Conservation (phyloP, 345 rosid species). For the Hypericum perforatum region DNA sequence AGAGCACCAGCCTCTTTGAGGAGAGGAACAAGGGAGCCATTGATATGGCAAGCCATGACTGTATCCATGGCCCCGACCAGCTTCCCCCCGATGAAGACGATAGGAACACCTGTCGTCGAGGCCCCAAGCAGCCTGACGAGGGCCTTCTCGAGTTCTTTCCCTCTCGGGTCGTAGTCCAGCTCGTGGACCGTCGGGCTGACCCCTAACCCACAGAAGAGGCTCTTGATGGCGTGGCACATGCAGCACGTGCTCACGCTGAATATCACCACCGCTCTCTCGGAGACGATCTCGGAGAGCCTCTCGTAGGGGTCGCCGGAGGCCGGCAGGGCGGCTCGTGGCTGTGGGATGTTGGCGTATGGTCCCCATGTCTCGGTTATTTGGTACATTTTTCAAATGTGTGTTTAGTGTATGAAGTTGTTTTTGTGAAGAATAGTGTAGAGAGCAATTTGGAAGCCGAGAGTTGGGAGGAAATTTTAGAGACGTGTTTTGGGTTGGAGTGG, state of each 20-base stretch:
- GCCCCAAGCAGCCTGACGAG: slow-evolving; percentile 50
- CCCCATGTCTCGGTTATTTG: too few species aligned
- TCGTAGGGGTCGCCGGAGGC: too few species aligned
- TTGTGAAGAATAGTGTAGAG: too few species aligned
- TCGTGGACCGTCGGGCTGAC: slow-evolving; percentile 51
- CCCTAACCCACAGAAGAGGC: slow-evolving; percentile 61
- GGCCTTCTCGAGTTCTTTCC: slow-evolving; percentile 70
- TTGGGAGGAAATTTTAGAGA: too few species aligned
- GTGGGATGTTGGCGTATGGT: too few species aligned
- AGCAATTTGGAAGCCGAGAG: too few species aligned
- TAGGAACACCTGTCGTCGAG: slow-evolving; percentile 44
- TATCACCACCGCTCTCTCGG: slow-evolving; percentile 67
- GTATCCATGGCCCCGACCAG: slow-evolving; percentile 70
- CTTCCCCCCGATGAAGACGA: slow-evolving; percentile 66
- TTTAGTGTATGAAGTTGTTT: too few species aligned
- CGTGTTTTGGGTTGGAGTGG: too few species aligned
- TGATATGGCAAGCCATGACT: slow-evolving; percentile 77
- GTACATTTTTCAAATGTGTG: too few species aligned
- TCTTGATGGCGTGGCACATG: slow-evolving; percentile 61
- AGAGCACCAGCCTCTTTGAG: slow-evolving; percentile 17
- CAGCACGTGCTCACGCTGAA: slow-evolving; percentile 84
- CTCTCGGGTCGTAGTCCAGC: slow-evolving; percentile 63
- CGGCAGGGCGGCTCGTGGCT: too few species aligned
- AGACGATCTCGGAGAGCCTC: slow-evolving; percentile 4
- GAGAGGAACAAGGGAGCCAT: slow-evolving; percentile 52